These are phyloP conservation scores for Dryas octopetala DNA, from an alignment of 306 rosid species.

Conservation along the genomic window DNA sequence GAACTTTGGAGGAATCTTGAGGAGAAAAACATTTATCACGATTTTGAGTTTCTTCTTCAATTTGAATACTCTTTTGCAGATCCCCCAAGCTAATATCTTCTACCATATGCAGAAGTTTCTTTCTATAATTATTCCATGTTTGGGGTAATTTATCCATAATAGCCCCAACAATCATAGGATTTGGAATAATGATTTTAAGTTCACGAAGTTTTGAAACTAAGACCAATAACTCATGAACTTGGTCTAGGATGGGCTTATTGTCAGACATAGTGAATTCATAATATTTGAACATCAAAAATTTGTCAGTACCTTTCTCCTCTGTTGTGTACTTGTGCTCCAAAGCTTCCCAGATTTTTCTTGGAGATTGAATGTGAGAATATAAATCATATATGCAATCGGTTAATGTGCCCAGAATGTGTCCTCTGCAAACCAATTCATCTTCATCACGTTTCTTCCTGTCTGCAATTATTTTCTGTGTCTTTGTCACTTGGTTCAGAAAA, in stretches of 20 bases:
- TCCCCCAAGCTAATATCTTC: background rate
- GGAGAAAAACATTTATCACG: background rate
- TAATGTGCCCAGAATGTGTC: background rate
- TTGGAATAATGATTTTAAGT: background rate
- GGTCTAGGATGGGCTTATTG: background rate
- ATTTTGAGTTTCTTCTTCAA: conserved; percentile 3
- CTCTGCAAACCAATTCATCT: background rate
- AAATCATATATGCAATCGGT: background rate
- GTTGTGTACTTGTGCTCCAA: background rate
- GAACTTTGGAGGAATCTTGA: background rate
- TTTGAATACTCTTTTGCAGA: background rate
- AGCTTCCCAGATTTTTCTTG: background rate
- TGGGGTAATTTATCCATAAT: conserved; percentile 12
- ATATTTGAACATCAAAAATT: background rate
- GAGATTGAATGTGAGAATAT: background rate
- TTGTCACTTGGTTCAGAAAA: background rate
- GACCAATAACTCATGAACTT: conserved; percentile 10
- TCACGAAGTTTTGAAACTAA: background rate
- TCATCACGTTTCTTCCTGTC: background rate
- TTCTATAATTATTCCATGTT: conserved; percentile 5
- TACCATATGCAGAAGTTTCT: background rate
- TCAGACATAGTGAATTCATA: conserved; percentile 13
- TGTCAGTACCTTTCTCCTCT: background rate
- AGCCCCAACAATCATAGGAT: background rate
- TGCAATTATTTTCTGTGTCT: background rate